Evolutionary conservation across 1,284 basidiomycete genomes (phyloP).

Genomic region (Neolentinus lepideus): DNA sequence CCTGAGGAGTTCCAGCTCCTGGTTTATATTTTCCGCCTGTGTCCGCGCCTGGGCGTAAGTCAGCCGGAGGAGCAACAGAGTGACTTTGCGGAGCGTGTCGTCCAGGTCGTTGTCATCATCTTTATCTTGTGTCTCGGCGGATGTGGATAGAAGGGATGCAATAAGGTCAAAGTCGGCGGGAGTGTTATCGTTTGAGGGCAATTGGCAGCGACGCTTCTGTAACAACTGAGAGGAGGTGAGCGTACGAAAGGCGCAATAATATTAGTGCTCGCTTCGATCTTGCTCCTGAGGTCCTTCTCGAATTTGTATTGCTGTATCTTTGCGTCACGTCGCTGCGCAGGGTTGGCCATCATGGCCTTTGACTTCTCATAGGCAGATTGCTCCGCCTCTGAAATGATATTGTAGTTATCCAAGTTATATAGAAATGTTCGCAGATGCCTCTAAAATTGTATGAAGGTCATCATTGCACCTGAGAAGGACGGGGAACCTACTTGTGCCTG

Average conservation of each 20-base stretch:
- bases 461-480: slow-evolving; percentile 3
- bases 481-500: slow-evolving; percentile 51
- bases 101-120: slow-evolving; percentile 56
- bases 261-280: slow-evolving; percentile 51
- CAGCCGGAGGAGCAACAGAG: slow-evolving; percentile 67
- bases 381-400: slow-evolving; percentile 60
- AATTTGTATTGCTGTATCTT: slow-evolving; percentile 86
- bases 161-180: slow-evolving; percentile 55
- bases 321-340: slow-evolving; percentile 64
- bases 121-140: slow-evolving; percentile 10
- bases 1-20: slow-evolving; percentile 71
- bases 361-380: slow-evolving; percentile 43
- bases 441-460: slow-evolving; percentile 30
- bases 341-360: slow-evolving; percentile 47
- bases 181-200: slow-evolving; percentile 23
- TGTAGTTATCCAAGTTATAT: slow-evolving; percentile 57
- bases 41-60: slow-evolving; percentile 65
- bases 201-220: slow-evolving; percentile 42
- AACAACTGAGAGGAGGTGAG: slow-evolving; percentile 32
- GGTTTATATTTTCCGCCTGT: slow-evolving; percentile 61
- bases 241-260: not conserved
- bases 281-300: slow-evolving; percentile 71
- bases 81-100: slow-evolving; percentile 58
- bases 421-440: slow-evolving; percentile 52
- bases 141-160: slow-evolving; percentile 47